Base-by-base conservation (phyloP, 2,329 filamentous ascomycete species). In the Aureobasidium lini region DNA sequence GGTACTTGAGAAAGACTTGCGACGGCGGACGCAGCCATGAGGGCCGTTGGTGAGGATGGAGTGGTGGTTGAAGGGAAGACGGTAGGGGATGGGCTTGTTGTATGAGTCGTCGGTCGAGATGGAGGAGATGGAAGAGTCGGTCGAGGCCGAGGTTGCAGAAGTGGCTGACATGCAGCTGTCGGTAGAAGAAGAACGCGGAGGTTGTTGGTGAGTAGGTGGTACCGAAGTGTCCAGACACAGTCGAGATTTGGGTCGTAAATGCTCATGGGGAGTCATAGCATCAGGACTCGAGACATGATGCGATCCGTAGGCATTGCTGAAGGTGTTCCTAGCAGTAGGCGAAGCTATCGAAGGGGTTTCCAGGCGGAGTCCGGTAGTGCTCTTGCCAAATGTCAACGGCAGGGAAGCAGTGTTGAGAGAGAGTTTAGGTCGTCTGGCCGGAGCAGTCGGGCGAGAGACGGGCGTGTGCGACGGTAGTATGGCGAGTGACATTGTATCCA, bases 321-420 rank as follows among this genome's bases (percentile, higher is more conserved):
- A 84, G 54, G 83, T 86, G 69, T 85, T 86, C 65, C 80, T 76
- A 43, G 78, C 73, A 1, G 83, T 86, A 10, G 84, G 84, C 7
- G 84, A 85, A 32, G 79, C 76, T n/a, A 80, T 74, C 52, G 79
- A 79, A 23, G 82, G 72, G 2, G 79, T 79, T 46, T 80, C 76
- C 49, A 83, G 73, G 13, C 80, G 77, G 47, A 84, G 70, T 58
- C 77, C 79, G 28, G 79, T 79, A n/a, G 78, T 77, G 39, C 76
- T 77, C 62, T 78, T 82, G 60, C 80, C 80, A 68, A 82, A 83
- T 23, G 78, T 77, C 60, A 72, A 69, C 10, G 71, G 65, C 53
- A 77, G 73, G 39, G 76, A 74, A 29, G 64, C 59, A 2, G 84
- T 86, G 72, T 86, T 81, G 56, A 86, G 75, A 40, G 81, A 82